phyloP scores from a whole-genome alignment of 805 yeast species.

The Priceomyces haplophilus region DNA sequence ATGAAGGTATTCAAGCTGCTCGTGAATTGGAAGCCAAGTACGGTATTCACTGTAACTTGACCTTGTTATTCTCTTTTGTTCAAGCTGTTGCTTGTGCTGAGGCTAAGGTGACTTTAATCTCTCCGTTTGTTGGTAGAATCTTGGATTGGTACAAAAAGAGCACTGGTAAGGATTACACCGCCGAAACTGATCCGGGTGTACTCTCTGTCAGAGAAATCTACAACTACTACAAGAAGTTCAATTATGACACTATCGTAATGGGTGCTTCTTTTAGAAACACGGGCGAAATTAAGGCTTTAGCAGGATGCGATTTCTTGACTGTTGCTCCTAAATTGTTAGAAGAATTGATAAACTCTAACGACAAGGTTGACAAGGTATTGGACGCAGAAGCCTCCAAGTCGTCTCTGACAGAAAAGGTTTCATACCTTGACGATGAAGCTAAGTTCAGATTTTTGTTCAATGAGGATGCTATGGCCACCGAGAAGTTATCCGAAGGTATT shows the following conservation, averaged over 20 bases:
- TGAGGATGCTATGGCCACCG: conserved; percentile 98
- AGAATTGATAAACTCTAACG: conserved; percentile 76
- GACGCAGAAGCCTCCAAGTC: conserved; percentile 61
- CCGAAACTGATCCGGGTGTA: conserved; percentile 94
- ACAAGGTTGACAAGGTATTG: conserved; percentile 75
- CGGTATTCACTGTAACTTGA: conserved; percentile 91
- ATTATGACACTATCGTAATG: conserved; percentile 97
- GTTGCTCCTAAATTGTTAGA: conserved; percentile 91
- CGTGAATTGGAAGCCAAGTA: conserved; percentile 87
- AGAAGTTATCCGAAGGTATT: conserved; percentile 96
- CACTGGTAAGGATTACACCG: conserved; percentile 83
- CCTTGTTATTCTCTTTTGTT: conserved; percentile 87
- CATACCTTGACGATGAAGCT: conserved; percentile 82
- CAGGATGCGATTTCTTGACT: conserved; percentile 96
- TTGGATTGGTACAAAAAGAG: conserved; percentile 96
- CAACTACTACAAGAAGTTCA: conserved; percentile 97
- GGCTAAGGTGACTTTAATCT: conserved; percentile 91
- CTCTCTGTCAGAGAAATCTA: conserved; percentile 79
- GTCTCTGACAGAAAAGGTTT: conserved; percentile 60
- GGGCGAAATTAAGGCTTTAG: conserved; percentile 93
- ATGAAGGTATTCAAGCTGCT: conserved; percentile 99
- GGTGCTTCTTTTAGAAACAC: conserved; percentile 99
- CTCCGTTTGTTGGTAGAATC: conserved; percentile 99
- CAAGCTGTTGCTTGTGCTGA: conserved; percentile 99
- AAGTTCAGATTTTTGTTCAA: conserved; percentile 86